A percentile compares a stretch with the other conserved stretches of the same genome.
Evolutionary conservation across 139 green algal genomes (phyloP).

Genomic region (Picochlorum sp.): DNA sequence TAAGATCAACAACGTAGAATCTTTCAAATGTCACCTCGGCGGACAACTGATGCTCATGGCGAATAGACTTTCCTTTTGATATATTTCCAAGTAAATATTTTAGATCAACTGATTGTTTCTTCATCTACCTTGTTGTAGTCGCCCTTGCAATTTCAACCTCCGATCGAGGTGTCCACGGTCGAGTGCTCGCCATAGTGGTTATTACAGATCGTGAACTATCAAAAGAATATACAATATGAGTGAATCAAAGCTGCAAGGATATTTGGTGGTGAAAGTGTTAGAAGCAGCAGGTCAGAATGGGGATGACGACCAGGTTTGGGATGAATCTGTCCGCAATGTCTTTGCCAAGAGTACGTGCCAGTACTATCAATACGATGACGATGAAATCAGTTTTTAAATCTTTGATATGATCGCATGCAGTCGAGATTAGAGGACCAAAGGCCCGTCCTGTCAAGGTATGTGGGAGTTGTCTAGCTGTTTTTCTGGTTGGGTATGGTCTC

Average conservation of each 20-base stretch:
- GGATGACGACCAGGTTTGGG: conserved; percentile 58
- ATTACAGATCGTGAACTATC: conserved; percentile 4
- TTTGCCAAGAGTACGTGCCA: conserved; percentile 57
- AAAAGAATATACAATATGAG: conserved; percentile 4
- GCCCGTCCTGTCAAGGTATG: conserved; percentile 58
- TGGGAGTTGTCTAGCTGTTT: not conserved
- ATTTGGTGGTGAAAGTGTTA: conserved; percentile 45
- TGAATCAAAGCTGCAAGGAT: conserved; percentile 29
- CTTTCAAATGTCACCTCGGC: no score
- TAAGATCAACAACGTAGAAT: no score
- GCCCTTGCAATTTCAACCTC: conserved; percentile 16
- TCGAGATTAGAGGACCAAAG: conserved; percentile 62
- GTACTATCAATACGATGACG: not conserved
- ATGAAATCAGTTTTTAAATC: conserved; percentile 1
- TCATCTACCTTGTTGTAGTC: conserved; percentile 25
- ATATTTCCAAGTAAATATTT: no score
- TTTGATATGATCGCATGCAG: conserved; percentile 32
- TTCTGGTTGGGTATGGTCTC: not conserved
- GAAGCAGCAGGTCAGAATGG: conserved; percentile 57
- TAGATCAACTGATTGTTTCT: conserved; percentile 11
- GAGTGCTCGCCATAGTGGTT: conserved; percentile 14
- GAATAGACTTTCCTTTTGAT: no score
- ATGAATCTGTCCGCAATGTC: conserved; percentile 47
- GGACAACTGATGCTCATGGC: no score
- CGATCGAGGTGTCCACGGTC: conserved; percentile 14